Evolutionary conservation across 1,139 yeast genomes (phyloP), one percentile per base, ranked within the genome.

Genomic region (Zygoascus hellenicus): DNA sequence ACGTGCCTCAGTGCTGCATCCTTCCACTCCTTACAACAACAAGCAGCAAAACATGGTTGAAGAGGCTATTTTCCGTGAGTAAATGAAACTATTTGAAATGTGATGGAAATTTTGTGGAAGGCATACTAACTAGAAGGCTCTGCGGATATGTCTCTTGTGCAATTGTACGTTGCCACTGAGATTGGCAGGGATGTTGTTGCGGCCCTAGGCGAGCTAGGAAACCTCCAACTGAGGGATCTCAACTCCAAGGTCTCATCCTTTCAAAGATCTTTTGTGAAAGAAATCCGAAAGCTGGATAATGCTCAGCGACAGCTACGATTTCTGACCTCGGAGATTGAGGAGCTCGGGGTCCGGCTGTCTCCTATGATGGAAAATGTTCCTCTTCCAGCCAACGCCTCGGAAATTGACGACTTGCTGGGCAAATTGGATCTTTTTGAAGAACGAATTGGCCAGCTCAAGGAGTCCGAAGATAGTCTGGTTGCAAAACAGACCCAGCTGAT

Each of bases 81-180:
- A 42, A 15, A 19, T 10, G 9, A 11, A 9, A 15, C n/a, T n/a
- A n/a, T n/a, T n/a, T n/a, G 15, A 11, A n/a, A 32, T 16, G n/a
- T 19, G 11, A 14, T n/a, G 17, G n/a, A 22, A n/a, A 14, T 11
- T 7, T n/a, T 26, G 5, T 29, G 2, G 38, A 11, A 10, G 33
- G 15, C 36, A 13, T 19, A 33, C 47, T 43, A 46, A 43, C 45
- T 14, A 9, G 5, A n/a, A 71, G 75, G 95, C 68, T 86, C 97
- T 47, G 97, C 97, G 68, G 95, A 94, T 50, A 90, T 92, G 97
- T 76, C 89, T 39, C 75, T 90, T 54, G 89, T 90, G 38, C 97
- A 92, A 69, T 77, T 92, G 63, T 92, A 86, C 66, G 81, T 92
- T 46, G 88, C 97, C n/a, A 79, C 83, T 31, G 98, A 92, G 65